Base-by-base conservation (phyloP, 2,329 filamentous ascomycete species). In the Cladophialophora chaetospira region DNA sequence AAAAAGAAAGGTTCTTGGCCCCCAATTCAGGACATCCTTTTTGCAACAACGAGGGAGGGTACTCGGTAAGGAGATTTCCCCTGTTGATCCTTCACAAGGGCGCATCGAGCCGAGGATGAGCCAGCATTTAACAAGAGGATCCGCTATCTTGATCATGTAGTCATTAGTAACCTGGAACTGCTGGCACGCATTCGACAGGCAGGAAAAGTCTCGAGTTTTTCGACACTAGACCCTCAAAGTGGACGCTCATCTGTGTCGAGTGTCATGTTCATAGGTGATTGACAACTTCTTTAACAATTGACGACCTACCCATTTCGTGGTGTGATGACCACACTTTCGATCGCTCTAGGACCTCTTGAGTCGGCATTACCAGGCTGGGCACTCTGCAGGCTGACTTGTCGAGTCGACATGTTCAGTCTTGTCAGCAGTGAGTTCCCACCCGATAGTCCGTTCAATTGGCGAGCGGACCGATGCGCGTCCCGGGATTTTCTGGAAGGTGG, bases 351-450 rank as follows among this genome's bases (percentile, higher is more conserved):
- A n/a, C n/a, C n/a, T n/a, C 11, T 47, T 28, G 40, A 47, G 42
- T 43, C 47, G 51, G 47, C 51, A 47, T 54, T 38, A 54, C 51
- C n/a, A n/a, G n/a, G n/a, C n/a, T n/a, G n/a, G n/a, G n/a, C n/a
- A n/a, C n/a, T n/a, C n/a, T n/a, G n/a, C n/a, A n/a, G n/a, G n/a
- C n/a, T n/a, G n/a, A n/a, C n/a, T n/a, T n/a, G n/a, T n/a, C n/a
- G n/a, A n/a, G n/a, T n/a, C n/a, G n/a, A n/a, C n/a, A n/a, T 13
- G 6, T 29, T 33, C 6, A 33, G 15, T 51, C 47, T 40, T 42
- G 35, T 51, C 33, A 51, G 47, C 47, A 38, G 25, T 17, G 21
- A 28, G 33, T 13, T 25, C 47, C 33, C 29, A 29, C 28, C 36
- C 36, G 26, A 17, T 17, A 31, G 26, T 25, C 9, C 35, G 23